Base-by-base conservation (phyloP, 768 basidiomycete species). In the Mrakia blollopis region DNA sequence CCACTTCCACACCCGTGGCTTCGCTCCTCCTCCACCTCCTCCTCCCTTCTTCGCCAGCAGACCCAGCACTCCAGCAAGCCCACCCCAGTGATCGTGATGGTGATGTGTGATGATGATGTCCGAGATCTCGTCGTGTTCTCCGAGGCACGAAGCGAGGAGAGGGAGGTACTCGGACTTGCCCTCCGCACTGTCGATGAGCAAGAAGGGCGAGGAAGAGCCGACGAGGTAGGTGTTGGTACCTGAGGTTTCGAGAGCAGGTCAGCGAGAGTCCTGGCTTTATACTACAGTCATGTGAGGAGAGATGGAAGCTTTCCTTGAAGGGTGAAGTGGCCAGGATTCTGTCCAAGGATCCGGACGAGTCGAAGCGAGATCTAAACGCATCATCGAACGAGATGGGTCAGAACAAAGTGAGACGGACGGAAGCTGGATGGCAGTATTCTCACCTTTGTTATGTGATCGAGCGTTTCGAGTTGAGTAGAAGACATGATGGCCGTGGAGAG, bases 71-170 rank as follows among this genome's bases (percentile, higher is more conserved):
- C 87, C 84, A 0, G 88, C 87, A 2, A 97, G 85, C 7, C 94
- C 96, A 10, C 88, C 88, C 79, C 90, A 86, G 79, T 98, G 96
- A 84, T 98, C 96, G 41, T 85, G 85, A 82, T 98, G 96, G 87
- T 90, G 90, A 83, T 98, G 96, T 0, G 94, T 93, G 74, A 98
- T 86, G 80, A 98, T 86, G 83, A 98, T 92, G 81, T 98, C 94
- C 16, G 92, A 92, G 69, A 98, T 84, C 18, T 80, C 80, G 37
- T 73, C 76, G n/a, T 72, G 76, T 0, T 67, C 7, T 0, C 83
- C 80, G 35, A 79, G 78, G 32, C 69, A 61, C 5, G 77, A 63
- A 25, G 70, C 81, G 57, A 96, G 89, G 68, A 89, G 75, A 14
- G 90, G 87, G 25, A 89, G 87, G 82, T 94, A 96, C 63, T 86